Conservation (phyloP, 345 rosid genomes). For the Populus simonii region DNA sequence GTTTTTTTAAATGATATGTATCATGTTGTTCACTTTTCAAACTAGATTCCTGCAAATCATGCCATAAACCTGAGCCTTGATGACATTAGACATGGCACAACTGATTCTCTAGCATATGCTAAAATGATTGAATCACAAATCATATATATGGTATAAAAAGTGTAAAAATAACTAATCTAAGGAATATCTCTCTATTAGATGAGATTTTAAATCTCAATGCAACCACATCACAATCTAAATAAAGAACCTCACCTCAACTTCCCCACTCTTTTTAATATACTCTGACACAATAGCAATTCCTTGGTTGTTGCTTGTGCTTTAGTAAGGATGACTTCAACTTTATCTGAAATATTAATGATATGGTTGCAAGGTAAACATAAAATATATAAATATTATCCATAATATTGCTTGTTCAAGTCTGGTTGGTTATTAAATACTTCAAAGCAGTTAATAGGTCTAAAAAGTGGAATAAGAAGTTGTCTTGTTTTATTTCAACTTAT, state of each 20-base stretch:
- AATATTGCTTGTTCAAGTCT: neutral
- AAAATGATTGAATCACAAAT: neutral
- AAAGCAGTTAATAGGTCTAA: neutral
- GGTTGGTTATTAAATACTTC: neutral
- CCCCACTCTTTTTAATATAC: conserved; percentile 69
- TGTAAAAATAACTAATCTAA: neutral
- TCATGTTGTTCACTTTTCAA: too few relatives aligned
- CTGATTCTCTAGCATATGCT: neutral
- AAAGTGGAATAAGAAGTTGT: neutral
- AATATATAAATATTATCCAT: neutral
- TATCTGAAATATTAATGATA: conserved; percentile 47
- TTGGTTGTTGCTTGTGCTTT: conserved; percentile 77
- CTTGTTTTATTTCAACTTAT: too few relatives aligned
- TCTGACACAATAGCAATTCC: conserved; percentile 66
- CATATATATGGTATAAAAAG: neutral
- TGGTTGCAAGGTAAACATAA: neutral
- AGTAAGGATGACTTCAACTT: conserved; percentile 85
- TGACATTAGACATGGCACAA: conserved; percentile 2
- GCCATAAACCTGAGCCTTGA: neutral
- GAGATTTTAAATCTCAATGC: too few relatives aligned
- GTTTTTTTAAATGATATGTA: too few relatives aligned
- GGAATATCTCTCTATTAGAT: neutral
- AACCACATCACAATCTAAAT: neutral
- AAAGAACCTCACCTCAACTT: conserved; percentile 62
- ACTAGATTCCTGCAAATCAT: neutral